These are phyloP conservation scores for Annulohypoxylon truncatum DNA, from an alignment of 2,329 filamentous ascomycete genomes.

Conservation along the genomic window DNA sequence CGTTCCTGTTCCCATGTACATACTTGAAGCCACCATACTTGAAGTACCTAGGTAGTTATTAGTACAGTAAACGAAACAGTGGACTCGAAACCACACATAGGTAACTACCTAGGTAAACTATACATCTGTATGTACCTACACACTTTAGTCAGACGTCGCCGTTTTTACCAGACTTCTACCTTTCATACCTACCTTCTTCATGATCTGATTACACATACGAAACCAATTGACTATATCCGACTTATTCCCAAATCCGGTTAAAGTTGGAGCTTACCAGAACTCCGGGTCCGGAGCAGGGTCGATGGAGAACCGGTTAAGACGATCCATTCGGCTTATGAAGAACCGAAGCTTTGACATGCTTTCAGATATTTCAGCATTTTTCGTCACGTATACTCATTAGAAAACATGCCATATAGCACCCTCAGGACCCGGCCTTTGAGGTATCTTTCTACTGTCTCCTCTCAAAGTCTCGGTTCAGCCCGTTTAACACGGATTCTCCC, in stretches of 20 bases:
- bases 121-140: no score
- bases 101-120: no score
- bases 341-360: background rate
- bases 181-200: no score
- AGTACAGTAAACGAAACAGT: no score
- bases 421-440: conserved; percentile 7
- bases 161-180: background rate
- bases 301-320: conserved; percentile 11
- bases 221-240: conserved; percentile 23
- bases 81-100: no score
- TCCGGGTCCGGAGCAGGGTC: conserved; percentile 22
- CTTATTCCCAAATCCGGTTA: conserved; percentile 24
- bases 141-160: background rate
- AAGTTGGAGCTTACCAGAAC: background rate
- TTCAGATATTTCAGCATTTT: background rate
- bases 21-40: background rate
- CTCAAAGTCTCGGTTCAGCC: conserved; percentile 1
- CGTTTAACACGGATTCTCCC: background rate
- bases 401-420: conserved; percentile 20
- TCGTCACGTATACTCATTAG: background rate
- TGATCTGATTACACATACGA: no score
- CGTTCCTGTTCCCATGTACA: background rate
- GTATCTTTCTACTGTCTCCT: background rate
- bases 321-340: background rate
- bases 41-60: no score